phyloP scores from a whole-genome alignment of 1,139 yeast genomes.

The Yarrowia galli region DNA sequence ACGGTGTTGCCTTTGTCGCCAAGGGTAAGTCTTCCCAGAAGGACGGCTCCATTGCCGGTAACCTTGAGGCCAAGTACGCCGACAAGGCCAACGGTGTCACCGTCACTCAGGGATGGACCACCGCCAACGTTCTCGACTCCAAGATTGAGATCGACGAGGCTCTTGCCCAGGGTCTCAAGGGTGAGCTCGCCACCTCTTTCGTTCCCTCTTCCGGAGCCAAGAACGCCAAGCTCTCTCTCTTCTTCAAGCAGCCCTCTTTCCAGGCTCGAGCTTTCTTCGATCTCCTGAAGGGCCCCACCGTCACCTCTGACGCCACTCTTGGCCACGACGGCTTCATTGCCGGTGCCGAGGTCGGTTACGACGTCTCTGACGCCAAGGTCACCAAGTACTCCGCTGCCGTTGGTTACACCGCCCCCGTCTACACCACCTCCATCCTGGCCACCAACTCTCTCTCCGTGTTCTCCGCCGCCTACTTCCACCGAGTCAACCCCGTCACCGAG shows the following conservation, averaged over 20 bases:
- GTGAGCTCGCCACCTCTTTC: constrained; percentile 87
- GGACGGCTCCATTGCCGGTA: constrained; percentile 85
- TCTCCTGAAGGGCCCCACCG: constrained; percentile 92
- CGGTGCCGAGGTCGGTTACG: constrained; percentile 98
- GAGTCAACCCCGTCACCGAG: constrained; percentile 87
- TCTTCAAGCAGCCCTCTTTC: constrained; percentile 91
- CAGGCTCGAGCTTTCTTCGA: constrained; percentile 96
- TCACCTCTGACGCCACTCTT: constrained; percentile 92
- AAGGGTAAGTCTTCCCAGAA: constrained; percentile 86
- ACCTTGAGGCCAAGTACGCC: constrained; percentile 88
- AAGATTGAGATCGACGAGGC: constrained; percentile 92
- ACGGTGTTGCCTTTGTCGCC: constrained; percentile 93
- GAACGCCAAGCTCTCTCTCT: constrained; percentile 89
- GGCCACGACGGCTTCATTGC: constrained; percentile 97
- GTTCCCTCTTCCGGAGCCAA: constrained; percentile 83
- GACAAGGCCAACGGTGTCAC: constrained; percentile 95
- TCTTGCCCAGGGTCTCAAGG: constrained; percentile 93
- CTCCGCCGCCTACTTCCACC: constrained; percentile 98
- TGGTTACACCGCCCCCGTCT: constrained; percentile 89
- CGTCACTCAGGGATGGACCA: constrained; percentile 97
- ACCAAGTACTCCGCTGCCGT: constrained; percentile 94
- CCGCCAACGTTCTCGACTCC: constrained; percentile 90
- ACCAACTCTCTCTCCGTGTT: constrained; percentile 88
- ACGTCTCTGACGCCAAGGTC: constrained; percentile 88
- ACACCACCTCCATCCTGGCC: constrained; percentile 88